Evolutionary conservation across 2,329 filamentous ascomycete genomes (phyloP), one percentile per base, ranked within the genome.

Genomic region (Aspergillus melleus): DNA sequence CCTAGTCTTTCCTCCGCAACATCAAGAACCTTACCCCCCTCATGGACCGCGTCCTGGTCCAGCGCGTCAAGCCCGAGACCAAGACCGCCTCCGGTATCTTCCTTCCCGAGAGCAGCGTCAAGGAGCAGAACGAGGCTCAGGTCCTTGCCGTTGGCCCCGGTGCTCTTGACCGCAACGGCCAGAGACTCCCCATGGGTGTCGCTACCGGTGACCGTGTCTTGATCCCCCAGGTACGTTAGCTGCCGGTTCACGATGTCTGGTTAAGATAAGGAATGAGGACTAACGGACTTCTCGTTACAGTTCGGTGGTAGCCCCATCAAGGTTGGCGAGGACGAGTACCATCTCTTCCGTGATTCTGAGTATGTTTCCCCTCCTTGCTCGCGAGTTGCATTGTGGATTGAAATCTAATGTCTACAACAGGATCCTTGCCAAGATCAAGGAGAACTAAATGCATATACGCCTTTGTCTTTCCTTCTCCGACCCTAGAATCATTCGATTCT

Each of bases 361-460:
- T 98, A 88, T 81, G 93, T 90, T 55, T 49, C 30, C 16, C 39
- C 12, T 24, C 22, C 29, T 44, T 9, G 12, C 6, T 24, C 12
- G 3, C 10, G 19, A 24, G 49, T 11, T 26, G 14, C 19, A n/a
- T 24, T 14, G 8, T 14, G n/a, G 14, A n/a, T 26, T 8, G 12
- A 16, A 44, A 26, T 54, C 66, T 72, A 66, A 73, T 55, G 39
- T 29, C 14, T 26, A 20, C 8, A 20, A n/a, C 71, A 97, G 94
- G 79, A 91, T 99, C 70, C 88, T 99, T 63, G 95, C 95, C 79
- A 99, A 98, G 90, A 96, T 99, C 86, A 96, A 92, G 82, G 94
- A 98, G 86, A 56, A 52, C 57, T 54, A 42, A 57, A 53, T 54
- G 39, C 36, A 51, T 49, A 61, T 57, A 12, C 61, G 46, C 57